Conservation (phyloP, 148 eudicot species). For the Bassia scoparia region DNA sequence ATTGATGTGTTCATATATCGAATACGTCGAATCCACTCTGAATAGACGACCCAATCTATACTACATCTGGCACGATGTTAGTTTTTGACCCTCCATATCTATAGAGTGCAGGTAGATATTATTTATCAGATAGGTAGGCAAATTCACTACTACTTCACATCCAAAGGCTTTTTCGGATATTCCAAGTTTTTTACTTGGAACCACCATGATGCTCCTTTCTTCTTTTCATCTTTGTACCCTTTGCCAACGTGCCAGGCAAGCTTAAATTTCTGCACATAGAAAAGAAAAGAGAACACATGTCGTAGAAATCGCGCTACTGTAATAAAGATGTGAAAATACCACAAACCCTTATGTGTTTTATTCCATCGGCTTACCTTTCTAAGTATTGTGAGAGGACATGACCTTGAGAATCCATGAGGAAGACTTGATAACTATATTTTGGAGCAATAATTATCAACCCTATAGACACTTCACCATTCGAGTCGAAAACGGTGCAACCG, state of each 20-base stretch:
- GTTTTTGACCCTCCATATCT: constrained; percentile 26
- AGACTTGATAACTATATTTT: constrained; percentile 32
- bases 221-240: constrained; percentile 30
- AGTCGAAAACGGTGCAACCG: constrained; percentile 50
- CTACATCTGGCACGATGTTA: constrained; percentile 26
- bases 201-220: constrained; percentile 29
- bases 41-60: constrained; percentile 29
- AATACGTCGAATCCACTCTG: no score
- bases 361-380: constrained; percentile 31
- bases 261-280: constrained; percentile 33
- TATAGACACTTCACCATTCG: constrained; percentile 37
- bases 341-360: neutral
- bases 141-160: constrained; percentile 19
- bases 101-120: constrained; percentile 11
- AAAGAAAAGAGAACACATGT: neutral
- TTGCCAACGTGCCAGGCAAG: constrained; percentile 33
- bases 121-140: constrained; percentile 24
- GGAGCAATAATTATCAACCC: constrained; percentile 44
- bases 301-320: neutral
- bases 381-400: constrained; percentile 35
- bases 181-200: constrained; percentile 32
- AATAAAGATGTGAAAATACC: neutral
- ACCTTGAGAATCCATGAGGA: constrained; percentile 48
- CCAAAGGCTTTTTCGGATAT: constrained; percentile 24
- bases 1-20: no score